A percentile compares a stretch with the other conserved stretches of the same genome.
phyloP scores from a whole-genome alignment of 805 yeast genomes.

The Kodamaea neixiangensis region DNA sequence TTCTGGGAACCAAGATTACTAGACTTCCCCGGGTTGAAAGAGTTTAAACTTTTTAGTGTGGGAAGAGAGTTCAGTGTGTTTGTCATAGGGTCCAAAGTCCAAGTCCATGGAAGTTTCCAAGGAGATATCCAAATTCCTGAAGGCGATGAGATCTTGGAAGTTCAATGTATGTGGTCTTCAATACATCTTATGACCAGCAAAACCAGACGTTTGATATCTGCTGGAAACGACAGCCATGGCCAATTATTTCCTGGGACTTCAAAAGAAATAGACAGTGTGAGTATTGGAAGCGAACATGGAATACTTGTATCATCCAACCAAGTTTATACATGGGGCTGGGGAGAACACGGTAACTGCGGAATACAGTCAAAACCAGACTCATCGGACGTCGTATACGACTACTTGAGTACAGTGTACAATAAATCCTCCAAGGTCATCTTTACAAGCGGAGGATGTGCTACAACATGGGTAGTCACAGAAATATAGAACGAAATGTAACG shows the following conservation, averaged over 20 bases:
- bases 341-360: slow-evolving; percentile 97
- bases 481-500: slow-evolving; percentile 53
- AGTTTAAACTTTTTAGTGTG: slow-evolving; percentile 27
- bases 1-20: slow-evolving; percentile 27
- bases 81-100: slow-evolving; percentile 16
- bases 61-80: slow-evolving; percentile 62
- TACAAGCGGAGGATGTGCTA: slow-evolving; percentile 67
- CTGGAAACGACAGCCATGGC: slow-evolving; percentile 78
- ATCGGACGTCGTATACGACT: slow-evolving; percentile 37
- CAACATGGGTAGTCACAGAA: slow-evolving; percentile 54
- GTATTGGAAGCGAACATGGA: slow-evolving; percentile 89
- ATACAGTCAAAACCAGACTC: slow-evolving; percentile 9
- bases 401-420: slow-evolving; percentile 35
- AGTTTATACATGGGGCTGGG: slow-evolving; percentile 95
- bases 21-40: slow-evolving; percentile 12
- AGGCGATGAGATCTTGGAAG: slow-evolving; percentile 9
- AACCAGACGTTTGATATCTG: slow-evolving; percentile 36
- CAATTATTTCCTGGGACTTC: slow-evolving; percentile 48
- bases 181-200: slow-evolving; percentile 46
- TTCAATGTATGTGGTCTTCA: slow-evolving; percentile 78
- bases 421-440: slow-evolving; percentile 23
- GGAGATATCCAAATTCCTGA: slow-evolving; percentile 1
- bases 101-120: slow-evolving; percentile 21
- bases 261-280: background rate
- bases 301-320: slow-evolving; percentile 36